phyloP scores from a whole-genome alignment of 2,329 filamentous ascomycete genomes.

The Neodidymelliopsis sp. region DNA sequence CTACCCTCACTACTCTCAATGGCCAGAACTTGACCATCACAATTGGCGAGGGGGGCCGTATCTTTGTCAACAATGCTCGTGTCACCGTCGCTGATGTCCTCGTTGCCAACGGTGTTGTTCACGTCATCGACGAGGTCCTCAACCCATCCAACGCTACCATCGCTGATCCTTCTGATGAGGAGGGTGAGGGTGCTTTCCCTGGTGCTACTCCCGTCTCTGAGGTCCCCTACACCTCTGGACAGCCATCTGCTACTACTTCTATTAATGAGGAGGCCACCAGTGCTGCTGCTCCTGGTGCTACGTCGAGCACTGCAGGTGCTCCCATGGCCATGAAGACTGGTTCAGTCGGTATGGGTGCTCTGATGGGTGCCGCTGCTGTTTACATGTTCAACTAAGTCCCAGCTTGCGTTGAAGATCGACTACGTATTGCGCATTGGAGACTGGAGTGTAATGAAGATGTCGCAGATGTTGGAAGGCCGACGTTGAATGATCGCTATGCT shows the following conservation, averaged over 20 bases:
- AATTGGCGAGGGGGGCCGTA: slow-evolving; percentile 36
- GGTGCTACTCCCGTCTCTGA: slow-evolving; percentile 57
- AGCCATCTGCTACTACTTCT: slow-evolving; percentile 56
- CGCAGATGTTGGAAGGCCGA: not conserved
- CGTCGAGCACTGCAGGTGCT: slow-evolving; percentile 25
- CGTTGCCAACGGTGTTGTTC: slow-evolving; percentile 55
- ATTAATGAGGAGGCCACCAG: slow-evolving; percentile 46
- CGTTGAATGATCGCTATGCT: not conserved
- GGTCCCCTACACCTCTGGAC: slow-evolving; percentile 64
- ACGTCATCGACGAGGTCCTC: slow-evolving; percentile 66
- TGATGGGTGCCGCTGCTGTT: slow-evolving; percentile 56
- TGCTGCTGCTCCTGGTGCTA: slow-evolving; percentile 25
- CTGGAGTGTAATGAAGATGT: not conserved
- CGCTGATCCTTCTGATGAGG: slow-evolving; percentile 54
- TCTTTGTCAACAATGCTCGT: slow-evolving; percentile 56
- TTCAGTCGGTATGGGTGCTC: slow-evolving; percentile 55
- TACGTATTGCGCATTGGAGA: not conserved
- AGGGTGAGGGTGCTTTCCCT: slow-evolving; percentile 62
- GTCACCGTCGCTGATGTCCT: slow-evolving; percentile 54
- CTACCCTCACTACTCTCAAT: slow-evolving; percentile 45
- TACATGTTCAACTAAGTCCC: slow-evolving; percentile 28
- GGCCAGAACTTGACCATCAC: slow-evolving; percentile 53
- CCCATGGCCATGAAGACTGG: slow-evolving; percentile 47
- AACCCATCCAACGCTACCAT: slow-evolving; percentile 59
- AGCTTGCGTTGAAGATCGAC: not conserved